Conservation (phyloP, 768 basidiomycete species). For the Termitomyces bulborhizus region DNA sequence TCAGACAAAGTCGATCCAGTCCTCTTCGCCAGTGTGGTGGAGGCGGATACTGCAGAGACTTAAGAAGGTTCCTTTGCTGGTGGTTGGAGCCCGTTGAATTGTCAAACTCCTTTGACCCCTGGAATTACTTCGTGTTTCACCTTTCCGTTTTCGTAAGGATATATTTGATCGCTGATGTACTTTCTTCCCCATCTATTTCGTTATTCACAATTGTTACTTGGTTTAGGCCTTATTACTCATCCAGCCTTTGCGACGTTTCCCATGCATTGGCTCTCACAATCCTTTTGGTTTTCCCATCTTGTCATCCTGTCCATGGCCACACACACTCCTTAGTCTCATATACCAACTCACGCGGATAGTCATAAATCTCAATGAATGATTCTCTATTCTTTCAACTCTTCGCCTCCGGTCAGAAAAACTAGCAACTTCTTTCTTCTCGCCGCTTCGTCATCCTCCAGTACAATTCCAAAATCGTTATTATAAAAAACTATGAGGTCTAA, state of each 20-base stretch:
- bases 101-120: not conserved
- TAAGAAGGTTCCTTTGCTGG: conserved; percentile 19
- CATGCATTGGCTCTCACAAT: not conserved
- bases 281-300: not conserved
- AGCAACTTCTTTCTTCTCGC: not conserved
- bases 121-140: not conserved
- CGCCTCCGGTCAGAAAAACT: not conserved
- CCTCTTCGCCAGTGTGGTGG: conserved; percentile 24
- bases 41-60: conserved; percentile 21
- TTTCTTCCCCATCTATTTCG: not conserved
- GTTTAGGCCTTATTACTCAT: not conserved
- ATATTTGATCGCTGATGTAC: not conserved
- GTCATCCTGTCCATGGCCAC: not conserved
- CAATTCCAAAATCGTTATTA: conserved; percentile 4
- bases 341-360: not conserved
- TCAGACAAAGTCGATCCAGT: conserved; percentile 12
- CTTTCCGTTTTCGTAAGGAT: not conserved
- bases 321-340: not conserved
- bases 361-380: not conserved
- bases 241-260: not conserved
- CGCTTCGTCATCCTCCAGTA: not conserved
- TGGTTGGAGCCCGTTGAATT: not conserved
- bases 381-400: not conserved
- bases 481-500: conserved; percentile 5
- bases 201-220: not conserved